Evolutionary conservation across 345 rosid species (phyloP).

Genomic region (Acer negundo): DNA sequence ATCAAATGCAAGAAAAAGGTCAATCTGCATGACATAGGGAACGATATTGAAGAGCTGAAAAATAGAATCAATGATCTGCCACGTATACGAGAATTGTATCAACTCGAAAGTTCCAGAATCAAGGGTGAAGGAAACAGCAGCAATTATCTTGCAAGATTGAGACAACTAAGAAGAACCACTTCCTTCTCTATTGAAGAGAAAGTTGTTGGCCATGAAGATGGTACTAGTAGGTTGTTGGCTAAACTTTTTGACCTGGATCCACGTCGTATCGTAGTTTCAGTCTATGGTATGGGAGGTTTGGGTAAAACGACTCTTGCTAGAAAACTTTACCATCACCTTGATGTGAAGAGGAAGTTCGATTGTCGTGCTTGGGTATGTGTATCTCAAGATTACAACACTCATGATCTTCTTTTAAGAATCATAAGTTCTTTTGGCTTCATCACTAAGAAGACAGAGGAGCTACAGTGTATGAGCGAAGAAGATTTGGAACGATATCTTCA

Average conservation of each 20-base stretch:
- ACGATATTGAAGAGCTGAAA: neutral
- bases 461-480: neutral
- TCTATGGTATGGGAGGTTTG: slow-evolving; percentile 34
- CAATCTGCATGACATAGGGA: no score
- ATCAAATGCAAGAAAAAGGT: no score
- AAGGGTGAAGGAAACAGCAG: neutral
- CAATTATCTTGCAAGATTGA: slow-evolving; percentile 2
- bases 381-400: slow-evolving; percentile 22
- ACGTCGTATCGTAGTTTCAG: slow-evolving; percentile 24
- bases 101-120: slow-evolving; percentile 2
- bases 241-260: slow-evolving; percentile 17
- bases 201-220: neutral
- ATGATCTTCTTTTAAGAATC: slow-evolving; percentile 17
- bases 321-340: slow-evolving; percentile 22
- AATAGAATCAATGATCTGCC: slow-evolving; percentile 17
- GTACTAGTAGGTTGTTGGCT: slow-evolving; percentile 17
- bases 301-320: slow-evolving; percentile 33
- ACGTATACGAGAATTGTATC: slow-evolving; percentile 4
- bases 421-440: neutral
- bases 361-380: slow-evolving; percentile 32
- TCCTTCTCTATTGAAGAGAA: neutral
- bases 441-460: neutral
- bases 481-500: slow-evolving; percentile 21
- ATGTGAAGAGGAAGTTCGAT: slow-evolving; percentile 14
- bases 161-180: slow-evolving; percentile 27